phyloP scores from a whole-genome alignment of 192 early-diverging fungal genomes.

The Glomus cerebriforme region DNA sequence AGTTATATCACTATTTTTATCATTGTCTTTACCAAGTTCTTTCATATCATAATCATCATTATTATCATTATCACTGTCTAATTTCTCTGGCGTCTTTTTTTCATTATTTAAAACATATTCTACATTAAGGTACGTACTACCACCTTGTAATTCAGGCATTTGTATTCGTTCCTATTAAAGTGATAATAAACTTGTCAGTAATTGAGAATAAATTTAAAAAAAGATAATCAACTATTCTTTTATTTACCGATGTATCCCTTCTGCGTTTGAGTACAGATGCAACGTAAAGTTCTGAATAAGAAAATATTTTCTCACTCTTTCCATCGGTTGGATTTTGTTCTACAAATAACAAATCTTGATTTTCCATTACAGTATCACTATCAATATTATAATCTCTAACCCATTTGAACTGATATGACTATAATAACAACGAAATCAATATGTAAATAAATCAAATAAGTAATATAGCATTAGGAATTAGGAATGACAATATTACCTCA shows the following conservation, averaged over 20 bases:
- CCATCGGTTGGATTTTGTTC: conserved; percentile 17
- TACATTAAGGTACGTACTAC: not conserved
- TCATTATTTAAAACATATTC: not conserved
- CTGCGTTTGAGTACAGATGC: not conserved
- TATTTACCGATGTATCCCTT: not conserved
- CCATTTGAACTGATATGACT: conserved; percentile 4
- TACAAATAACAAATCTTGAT: conserved; percentile 7
- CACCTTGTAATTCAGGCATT: not conserved
- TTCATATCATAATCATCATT: no score
- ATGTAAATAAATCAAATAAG: not conserved
- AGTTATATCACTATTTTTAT: not conserved
- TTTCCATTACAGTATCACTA: not conserved
- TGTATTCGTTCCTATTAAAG: not conserved
- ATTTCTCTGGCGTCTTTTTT: not conserved
- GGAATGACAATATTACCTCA: not conserved
- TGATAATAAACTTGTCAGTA: not conserved
- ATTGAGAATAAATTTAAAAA: not conserved
- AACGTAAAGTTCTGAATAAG: not conserved
- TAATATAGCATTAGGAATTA: not conserved
- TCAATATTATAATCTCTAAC: conserved; percentile 24
- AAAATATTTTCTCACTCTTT: not conserved
- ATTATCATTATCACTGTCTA: not conserved
- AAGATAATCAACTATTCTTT: not conserved
- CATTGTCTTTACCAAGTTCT: not conserved
- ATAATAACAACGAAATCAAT: not conserved